Conservation (phyloP, 352 stramenopile species). For the Globisporangium rhizosaccharum region DNA sequence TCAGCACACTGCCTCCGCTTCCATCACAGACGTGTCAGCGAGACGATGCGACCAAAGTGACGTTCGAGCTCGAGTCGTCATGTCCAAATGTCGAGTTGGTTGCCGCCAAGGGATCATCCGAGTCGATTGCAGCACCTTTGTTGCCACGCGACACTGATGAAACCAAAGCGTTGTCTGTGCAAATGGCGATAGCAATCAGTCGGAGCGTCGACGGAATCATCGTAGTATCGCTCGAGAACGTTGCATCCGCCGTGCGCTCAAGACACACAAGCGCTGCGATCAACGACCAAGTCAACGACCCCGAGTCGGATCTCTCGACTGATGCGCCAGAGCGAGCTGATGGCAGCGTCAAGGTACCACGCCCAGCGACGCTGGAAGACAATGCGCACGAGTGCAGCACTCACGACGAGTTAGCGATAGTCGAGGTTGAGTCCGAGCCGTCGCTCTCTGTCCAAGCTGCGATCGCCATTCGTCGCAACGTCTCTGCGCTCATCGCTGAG, state of each 20-base stretch:
- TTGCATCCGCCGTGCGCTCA: conserved; percentile 11
- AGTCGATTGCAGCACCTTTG: background rate
- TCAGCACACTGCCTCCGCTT: background rate
- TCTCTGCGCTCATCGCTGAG: conserved; percentile 26
- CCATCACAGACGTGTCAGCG: background rate
- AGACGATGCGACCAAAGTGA: background rate
- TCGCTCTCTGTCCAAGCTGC: conserved; percentile 15
- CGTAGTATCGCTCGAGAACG: conserved; percentile 32
- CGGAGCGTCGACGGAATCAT: conserved; percentile 35
- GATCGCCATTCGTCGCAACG: conserved; percentile 22
- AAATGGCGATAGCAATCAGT: conserved; percentile 32
- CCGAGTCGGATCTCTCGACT: too few species aligned
- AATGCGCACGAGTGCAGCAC: too few species aligned
- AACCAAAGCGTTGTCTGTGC: conserved; percentile 17
- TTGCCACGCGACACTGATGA: background rate
- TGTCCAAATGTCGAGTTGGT: background rate
- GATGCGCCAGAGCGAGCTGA: background rate
- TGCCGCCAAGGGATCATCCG: background rate
- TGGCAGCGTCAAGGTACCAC: background rate
- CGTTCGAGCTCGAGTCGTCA: background rate
- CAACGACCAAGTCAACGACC: background rate
- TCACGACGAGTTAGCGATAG: background rate
- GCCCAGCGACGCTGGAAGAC: background rate
- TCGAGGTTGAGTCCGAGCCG: background rate
- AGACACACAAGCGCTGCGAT: background rate